These are phyloP conservation scores for Bacidia rubella DNA, from an alignment of 495 filamentous ascomycete genomes.

Conservation along the genomic window DNA sequence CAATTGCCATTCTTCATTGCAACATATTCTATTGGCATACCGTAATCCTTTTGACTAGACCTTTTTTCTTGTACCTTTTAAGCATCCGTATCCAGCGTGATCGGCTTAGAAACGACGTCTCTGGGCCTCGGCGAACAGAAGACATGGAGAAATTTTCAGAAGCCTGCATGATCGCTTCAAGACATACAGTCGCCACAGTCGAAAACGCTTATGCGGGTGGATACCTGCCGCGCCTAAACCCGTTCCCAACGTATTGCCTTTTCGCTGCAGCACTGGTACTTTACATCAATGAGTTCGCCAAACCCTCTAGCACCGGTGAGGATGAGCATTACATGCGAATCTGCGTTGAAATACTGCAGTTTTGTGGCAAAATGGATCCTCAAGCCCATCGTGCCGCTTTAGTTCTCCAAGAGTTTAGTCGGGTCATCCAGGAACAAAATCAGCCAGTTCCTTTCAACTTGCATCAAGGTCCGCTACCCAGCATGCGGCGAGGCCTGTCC, in stretches of 20 bases:
- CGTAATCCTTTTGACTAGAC: conserved; percentile 52
- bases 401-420: conserved; percentile 48
- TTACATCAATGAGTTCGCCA: conserved; percentile 55
- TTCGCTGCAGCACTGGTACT: conserved; percentile 59
- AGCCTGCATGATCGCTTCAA: conserved; percentile 55
- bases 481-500: too few relatives aligned
- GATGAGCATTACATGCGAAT: conserved; percentile 43
- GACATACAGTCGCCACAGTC: conserved; percentile 50
- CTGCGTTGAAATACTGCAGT: conserved; percentile 44
- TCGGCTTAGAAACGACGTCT: conserved; percentile 14
- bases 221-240: conserved; percentile 53
- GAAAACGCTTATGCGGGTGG: conserved; percentile 41
- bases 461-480: too few relatives aligned
- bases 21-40: conserved; percentile 62
- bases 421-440: conserved; percentile 36
- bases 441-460: conserved; percentile 17
- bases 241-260: conserved; percentile 59
- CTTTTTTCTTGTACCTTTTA: conserved; percentile 50
- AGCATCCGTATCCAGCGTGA: conserved; percentile 32
- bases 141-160: conserved; percentile 53
- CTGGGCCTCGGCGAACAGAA: conserved; percentile 22
- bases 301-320: conserved; percentile 42
- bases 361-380: conserved; percentile 48
- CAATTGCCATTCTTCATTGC: conserved; percentile 51
- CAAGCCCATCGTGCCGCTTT: conserved; percentile 51